Base-by-base conservation (phyloP, 2,329 filamentous ascomycete species). In the Shiraia bambusicola region DNA sequence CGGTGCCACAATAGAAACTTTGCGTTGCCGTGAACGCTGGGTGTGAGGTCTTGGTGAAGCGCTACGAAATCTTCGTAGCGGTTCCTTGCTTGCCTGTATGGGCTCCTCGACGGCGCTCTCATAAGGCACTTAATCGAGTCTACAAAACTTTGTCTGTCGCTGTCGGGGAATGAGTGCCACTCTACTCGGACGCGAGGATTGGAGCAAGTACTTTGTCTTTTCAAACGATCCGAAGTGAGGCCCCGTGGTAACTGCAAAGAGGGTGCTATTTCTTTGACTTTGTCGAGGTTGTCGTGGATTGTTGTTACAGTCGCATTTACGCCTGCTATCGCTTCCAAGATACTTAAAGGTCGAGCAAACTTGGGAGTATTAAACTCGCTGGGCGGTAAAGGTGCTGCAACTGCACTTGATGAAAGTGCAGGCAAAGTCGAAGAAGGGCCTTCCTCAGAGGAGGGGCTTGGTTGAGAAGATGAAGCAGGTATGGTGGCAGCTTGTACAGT, bases 1-100 rank as follows among this genome's bases (percentile, higher is more conserved):
- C 72, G 61, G 57, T 74, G 71, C 70, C 71, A 74, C 14, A 71
- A 51, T 15, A 72, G 53, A 59, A 72, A 72, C 36, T 65, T 67
- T 34, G 47, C 31, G 45, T 60, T 67, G 28, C 49, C 49, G 38
- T 67, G 64, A 1, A 67, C 59, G 34, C 59, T 59, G 35, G 56
- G 56, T 0, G 63, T 67, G 13, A 63, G 45, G 4, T 32, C 45
- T 41, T 66, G 63, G 54, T 67, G 64, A n/a, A 67, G 55, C 12
- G 58, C 57, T 17, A 66, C 61, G 12, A 66, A 34, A 26, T 67
- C 64, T 44, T 67, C 64, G 31, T 67, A 67, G n/a, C 61, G 59
- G 39, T 56, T 65, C 32, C 34, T 54, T 5, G 64, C 42, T 8
- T 49, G 33, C 6, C 46, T 4, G 35, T 60, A 67, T 19, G 49